Evolutionary conservation across 169 alveolate genomes (phyloP), one percentile per base, ranked within the genome.

Genomic region (Babesia bovis): DNA sequence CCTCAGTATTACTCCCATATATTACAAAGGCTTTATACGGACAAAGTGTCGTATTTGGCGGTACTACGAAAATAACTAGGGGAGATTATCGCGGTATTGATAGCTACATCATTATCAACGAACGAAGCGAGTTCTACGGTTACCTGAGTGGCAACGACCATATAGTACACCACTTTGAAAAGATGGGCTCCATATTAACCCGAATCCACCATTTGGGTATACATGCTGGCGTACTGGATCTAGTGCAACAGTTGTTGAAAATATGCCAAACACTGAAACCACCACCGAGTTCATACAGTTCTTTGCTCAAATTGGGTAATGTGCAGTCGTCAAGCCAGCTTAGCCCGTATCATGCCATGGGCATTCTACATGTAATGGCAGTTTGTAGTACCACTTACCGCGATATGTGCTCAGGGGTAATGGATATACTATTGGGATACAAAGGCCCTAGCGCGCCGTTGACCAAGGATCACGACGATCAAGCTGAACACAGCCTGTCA

Each of bases 341-440:
- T n/a, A 63, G 74, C 38, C 13, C 41, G 10, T 71, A 71, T 65
- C 82, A 71, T 30, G 19, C 47, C 25, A n/a, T 71, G 61, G 82
- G 82, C 1, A 71, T 71, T 5, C 26, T 71, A 42, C 61, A 71
- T 12, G 40, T 58, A 0, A 19, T 61, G 9, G 72, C 66, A 6
- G 61, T 45, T 0, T 71, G 13, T 38, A 6, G 66, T 12, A 15
- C 23, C 4, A 17, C 21, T 19, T 51, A 57, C 1, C 57, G 33
- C n/a, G 66, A 60, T 32, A 17, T 71, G 21, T 49, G 69, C 44
- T 47, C 53, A 5, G 47, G 42, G 17, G 17, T 61, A 13, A 6
- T 40, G 12, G 66, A 71, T 32, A n/a, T 71, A 10, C 73, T 71
- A n/a, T 23, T 71, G 60, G 82, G 82, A 10, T 51, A 38, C 51